Conservation (phyloP, 352 stramenopile species). For the Phytophthora multivora region DNA sequence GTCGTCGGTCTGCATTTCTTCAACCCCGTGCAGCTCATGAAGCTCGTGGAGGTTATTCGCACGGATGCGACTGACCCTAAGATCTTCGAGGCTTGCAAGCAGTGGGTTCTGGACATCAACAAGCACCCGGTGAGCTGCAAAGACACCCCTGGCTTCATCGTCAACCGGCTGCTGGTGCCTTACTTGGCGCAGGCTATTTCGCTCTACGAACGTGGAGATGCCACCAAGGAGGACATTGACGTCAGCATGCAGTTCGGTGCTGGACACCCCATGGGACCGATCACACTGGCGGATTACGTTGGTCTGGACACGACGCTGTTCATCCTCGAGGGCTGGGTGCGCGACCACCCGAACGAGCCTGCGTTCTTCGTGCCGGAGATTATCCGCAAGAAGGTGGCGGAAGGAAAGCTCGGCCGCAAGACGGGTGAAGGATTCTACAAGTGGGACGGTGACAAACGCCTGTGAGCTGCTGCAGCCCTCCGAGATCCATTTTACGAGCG, state of each 20-base stretch:
- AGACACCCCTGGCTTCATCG: constrained; percentile 98
- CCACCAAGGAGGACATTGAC: constrained; percentile 96
- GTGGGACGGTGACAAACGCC: constrained; percentile 85
- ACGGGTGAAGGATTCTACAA: constrained; percentile 97
- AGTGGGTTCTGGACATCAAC: constrained; percentile 92
- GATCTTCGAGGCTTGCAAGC: constrained; percentile 92
- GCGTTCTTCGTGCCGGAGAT: constrained; percentile 96
- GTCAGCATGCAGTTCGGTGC: constrained; percentile 97
- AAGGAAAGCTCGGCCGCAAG: constrained; percentile 96
- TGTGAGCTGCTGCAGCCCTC: constrained; percentile 37
- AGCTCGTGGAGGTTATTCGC: constrained; percentile 96
- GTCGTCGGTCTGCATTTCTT: constrained; percentile 99
- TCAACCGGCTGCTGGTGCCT: constrained; percentile 93
- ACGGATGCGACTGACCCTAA: constrained; percentile 92
- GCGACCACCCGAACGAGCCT: constrained; percentile 95
- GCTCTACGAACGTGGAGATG: constrained; percentile 95
- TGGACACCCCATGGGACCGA: constrained; percentile 97
- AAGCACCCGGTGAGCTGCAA: constrained; percentile 95
- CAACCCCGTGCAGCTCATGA: constrained; percentile 96
- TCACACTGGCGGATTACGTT: constrained; percentile 95
- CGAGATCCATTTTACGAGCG: not conserved
- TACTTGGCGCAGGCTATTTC: constrained; percentile 89
- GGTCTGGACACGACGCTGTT: constrained; percentile 96
- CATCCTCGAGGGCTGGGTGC: constrained; percentile 96
- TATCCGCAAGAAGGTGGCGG: constrained; percentile 91